phyloP scores from a whole-genome alignment of 495 filamentous ascomycete genomes.

The Penicillium lagena region DNA sequence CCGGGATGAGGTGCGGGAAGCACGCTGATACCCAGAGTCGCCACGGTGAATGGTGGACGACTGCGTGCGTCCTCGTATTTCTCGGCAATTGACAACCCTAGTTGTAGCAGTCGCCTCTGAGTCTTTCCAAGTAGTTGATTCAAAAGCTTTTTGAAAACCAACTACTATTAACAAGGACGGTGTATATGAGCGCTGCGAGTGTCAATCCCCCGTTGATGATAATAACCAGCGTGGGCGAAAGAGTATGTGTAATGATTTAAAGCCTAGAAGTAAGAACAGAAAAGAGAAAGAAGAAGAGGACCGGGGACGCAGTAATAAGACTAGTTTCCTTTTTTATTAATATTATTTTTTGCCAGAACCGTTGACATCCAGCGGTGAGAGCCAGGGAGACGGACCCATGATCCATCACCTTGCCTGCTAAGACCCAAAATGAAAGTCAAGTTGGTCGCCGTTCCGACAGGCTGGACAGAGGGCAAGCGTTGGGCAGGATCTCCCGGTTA shows the following conservation, averaged over 20 bases:
- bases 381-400: conserved; percentile 6
- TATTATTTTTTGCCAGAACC: conserved; percentile 4
- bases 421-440: conserved; percentile 10
- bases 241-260: background rate
- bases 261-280: background rate
- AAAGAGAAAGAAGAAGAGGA: background rate
- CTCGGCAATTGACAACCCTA: no score
- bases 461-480: background rate
- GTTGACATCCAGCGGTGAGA: conserved; percentile 23
- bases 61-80: no score
- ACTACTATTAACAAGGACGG: no score
- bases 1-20: conserved; percentile 22
- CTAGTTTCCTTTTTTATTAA: no score
- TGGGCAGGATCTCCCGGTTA: conserved; percentile 14
- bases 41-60: conserved; percentile 28
- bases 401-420: conserved; percentile 16
- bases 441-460: background rate
- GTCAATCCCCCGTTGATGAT: no score
- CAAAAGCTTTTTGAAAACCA: no score
- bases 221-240: background rate
- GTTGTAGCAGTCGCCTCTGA: no score
- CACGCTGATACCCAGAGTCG: conserved; percentile 37
- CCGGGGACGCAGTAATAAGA: no score
- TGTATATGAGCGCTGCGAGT: no score
- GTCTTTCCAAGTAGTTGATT: no score